These are phyloP conservation scores for Lactarius sanguifluus DNA, from an alignment of 768 basidiomycete genomes.

Conservation along the genomic window DNA sequence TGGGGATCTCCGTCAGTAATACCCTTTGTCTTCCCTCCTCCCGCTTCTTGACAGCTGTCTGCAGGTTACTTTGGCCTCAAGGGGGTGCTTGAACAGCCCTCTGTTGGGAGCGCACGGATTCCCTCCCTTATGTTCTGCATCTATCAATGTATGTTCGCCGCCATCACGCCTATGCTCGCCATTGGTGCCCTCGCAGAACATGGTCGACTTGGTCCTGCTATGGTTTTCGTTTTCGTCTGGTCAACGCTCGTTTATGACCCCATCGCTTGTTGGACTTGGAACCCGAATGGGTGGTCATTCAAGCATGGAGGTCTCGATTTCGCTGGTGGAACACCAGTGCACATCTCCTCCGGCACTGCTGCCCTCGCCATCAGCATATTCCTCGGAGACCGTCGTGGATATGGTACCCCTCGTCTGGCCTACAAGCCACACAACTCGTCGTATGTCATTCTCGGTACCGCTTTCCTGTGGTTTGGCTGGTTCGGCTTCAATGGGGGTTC, in stretches of 20 bases:
- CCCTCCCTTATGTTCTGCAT: conserved; percentile 77
- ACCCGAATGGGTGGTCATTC: conserved; percentile 72
- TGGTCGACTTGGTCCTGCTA: conserved; percentile 75
- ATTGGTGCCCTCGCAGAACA: conserved; percentile 93
- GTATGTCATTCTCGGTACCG: conserved; percentile 91
- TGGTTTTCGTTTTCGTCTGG: conserved; percentile 93
- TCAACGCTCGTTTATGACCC: conserved; percentile 87
- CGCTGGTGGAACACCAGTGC: conserved; percentile 95
- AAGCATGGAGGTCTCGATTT: conserved; percentile 85
- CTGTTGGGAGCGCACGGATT: conserved; percentile 66
- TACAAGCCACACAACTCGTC: conserved; percentile 95
- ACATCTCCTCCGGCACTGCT: conserved; percentile 91
- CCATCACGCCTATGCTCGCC: conserved; percentile 88
- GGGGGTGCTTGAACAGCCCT: conserved; percentile 72
- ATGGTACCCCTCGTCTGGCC: conserved; percentile 84
- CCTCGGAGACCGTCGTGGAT: conserved; percentile 88
- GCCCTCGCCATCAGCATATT: conserved; percentile 89
- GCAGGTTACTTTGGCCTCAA: conserved; percentile 82
- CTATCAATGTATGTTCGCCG: conserved; percentile 90
- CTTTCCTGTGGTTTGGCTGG: conserved; percentile 95
- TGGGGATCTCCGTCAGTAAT: conserved; percentile 72
- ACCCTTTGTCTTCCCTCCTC: not conserved
- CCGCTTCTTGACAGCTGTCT: conserved; percentile 1
- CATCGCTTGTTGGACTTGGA: conserved; percentile 97
- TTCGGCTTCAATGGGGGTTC: conserved; percentile 95